A percentile compares a stretch with the other conserved stretches of the same genome.
phyloP scores from a whole-genome alignment of 345 rosid genomes.

The Raphanus sativus region DNA sequence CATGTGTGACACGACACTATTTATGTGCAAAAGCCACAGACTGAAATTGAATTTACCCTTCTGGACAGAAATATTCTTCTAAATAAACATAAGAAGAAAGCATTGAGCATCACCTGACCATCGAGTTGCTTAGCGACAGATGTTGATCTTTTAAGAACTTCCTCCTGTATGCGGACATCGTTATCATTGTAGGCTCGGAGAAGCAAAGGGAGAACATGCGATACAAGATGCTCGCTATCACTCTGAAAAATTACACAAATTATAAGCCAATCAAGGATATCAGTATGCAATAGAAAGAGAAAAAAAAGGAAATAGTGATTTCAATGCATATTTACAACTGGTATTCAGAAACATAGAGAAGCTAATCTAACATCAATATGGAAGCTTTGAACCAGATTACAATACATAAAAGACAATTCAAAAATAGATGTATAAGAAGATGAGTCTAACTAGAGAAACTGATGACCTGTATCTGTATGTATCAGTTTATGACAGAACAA shows the following conservation, averaged over 20 bases:
- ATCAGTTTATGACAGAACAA: slow-evolving; percentile 15
- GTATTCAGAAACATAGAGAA: slow-evolving; percentile 1
- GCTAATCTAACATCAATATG: slow-evolving; percentile 7
- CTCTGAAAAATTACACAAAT: slow-evolving; percentile 53
- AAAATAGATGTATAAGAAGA: background rate
- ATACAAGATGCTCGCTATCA: slow-evolving; percentile 61
- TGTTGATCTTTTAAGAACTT: slow-evolving; percentile 72
- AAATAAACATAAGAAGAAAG: background rate
- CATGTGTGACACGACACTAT: background rate
- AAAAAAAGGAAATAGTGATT: background rate
- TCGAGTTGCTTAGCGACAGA: slow-evolving; percentile 81
- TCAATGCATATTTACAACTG: slow-evolving; percentile 15
- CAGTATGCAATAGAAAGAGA: background rate
- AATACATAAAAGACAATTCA: background rate
- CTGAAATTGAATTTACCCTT: background rate
- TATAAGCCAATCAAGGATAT: background rate
- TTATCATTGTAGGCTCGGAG: slow-evolving; percentile 92
- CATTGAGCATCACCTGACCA: slow-evolving; percentile 59
- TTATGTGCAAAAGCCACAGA: background rate
- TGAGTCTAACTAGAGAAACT: background rate
- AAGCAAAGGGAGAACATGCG: slow-evolving; percentile 76
- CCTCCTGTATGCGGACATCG: slow-evolving; percentile 97
- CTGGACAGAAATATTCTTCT: background rate
- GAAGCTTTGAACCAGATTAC: slow-evolving; percentile 15
- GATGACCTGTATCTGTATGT: background rate